Evolutionary conservation across 2,329 filamentous ascomycete genomes (phyloP).

Genomic region (Leptodontidium sp.): DNA sequence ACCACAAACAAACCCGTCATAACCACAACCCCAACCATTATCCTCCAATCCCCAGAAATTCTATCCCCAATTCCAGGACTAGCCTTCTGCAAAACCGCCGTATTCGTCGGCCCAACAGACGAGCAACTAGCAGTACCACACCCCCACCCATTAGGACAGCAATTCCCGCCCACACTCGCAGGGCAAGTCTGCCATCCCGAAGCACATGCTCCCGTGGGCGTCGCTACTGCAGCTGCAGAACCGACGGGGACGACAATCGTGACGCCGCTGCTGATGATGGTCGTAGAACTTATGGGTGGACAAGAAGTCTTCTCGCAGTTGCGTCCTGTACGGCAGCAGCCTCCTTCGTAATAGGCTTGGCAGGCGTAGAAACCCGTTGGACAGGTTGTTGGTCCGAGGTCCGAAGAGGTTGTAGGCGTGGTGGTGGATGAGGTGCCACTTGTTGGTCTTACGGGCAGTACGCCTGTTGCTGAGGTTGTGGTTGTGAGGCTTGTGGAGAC

Average conservation of each 20-base stretch:
- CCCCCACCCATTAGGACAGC: conserved; percentile 80
- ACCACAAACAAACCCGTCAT: conserved; percentile 22
- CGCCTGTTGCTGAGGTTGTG: conserved; percentile 51
- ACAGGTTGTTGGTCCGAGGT: conserved; percentile 60
- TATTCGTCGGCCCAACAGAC: conserved; percentile 61
- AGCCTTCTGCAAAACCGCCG: conserved; percentile 46
- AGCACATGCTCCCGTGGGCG: conserved; percentile 65
- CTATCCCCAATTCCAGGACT: conserved; percentile 27
- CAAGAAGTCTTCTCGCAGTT: conserved; percentile 86
- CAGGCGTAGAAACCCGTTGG: conserved; percentile 94
- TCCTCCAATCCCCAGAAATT: neutral
- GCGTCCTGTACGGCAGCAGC: conserved; percentile 88
- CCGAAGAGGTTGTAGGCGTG: conserved; percentile 18
- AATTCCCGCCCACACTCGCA: conserved; percentile 74
- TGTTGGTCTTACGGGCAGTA: conserved; percentile 58
- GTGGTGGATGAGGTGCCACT: conserved; percentile 51
- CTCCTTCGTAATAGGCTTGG: conserved; percentile 79
- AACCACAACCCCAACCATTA: conserved; percentile 18
- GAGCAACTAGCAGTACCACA: conserved; percentile 80
- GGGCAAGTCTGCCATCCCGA: conserved; percentile 80
- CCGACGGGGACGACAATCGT: conserved; percentile 74
- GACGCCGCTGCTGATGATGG: conserved; percentile 71
- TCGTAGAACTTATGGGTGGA: conserved; percentile 67
- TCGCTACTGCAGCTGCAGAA: conserved; percentile 51
- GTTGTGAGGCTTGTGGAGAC: conserved; percentile 45